A percentile compares a stretch with the other conserved stretches of the same genome.
Conservation (phyloP, 1,284 basidiomycete species). For the Fistulinella cinereoalba region DNA sequence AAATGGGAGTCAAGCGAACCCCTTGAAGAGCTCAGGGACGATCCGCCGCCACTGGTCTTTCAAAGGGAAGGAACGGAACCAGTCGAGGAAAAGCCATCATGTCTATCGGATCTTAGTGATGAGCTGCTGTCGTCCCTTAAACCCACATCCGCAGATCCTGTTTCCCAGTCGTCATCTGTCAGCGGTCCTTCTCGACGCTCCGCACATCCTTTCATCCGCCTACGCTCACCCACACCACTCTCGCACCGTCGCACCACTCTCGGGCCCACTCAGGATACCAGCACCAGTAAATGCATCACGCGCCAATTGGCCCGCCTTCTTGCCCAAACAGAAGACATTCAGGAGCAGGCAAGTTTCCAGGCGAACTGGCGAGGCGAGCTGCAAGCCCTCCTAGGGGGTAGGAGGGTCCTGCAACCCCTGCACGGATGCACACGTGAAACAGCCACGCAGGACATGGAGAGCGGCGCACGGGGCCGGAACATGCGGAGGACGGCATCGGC, state of each 20-base stretch:
- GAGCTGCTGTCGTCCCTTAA: background rate
- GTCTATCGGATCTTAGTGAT: background rate
- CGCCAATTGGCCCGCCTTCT: background rate
- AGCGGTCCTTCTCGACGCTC: background rate
- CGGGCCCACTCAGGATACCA: background rate
- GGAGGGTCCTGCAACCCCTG: background rate
- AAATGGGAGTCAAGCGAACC: background rate
- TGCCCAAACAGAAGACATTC: background rate
- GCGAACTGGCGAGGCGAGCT: background rate
- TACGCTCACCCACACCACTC: slow-evolving; percentile 16
- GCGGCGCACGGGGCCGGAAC: background rate
- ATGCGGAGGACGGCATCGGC: background rate
- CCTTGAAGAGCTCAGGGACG: background rate
- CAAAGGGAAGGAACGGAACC: slow-evolving; percentile 1
- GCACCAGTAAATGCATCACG: background rate
- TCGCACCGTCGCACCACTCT: slow-evolving; percentile 3
- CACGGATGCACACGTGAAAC: background rate
- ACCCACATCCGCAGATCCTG: too few species aligned
- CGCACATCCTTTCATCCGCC: background rate
- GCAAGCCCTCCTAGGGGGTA: background rate
- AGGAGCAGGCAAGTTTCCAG: slow-evolving; percentile 6
- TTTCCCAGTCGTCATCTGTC: background rate
- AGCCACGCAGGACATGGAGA: background rate
- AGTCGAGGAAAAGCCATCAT: slow-evolving; percentile 1
- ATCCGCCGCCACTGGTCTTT: background rate